phyloP scores from a whole-genome alignment of 805 yeast species.

The Hyphopichia homilentoma region DNA sequence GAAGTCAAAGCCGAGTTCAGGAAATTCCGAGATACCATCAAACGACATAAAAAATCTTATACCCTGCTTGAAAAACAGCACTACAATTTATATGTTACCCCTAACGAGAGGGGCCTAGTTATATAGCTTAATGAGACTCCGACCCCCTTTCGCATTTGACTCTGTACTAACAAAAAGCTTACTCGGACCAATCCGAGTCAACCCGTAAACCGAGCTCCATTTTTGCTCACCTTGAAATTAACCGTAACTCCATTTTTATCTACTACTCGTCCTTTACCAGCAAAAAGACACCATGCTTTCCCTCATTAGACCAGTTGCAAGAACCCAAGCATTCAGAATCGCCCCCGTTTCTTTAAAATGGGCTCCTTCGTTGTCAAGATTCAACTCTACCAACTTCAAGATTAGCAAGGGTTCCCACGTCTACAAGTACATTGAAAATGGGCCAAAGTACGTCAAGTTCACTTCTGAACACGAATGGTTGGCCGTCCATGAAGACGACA shows the following conservation, averaged over 20 bases:
- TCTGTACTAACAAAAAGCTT: no score
- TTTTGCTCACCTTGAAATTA: no score
- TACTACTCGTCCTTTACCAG: constrained; percentile 2
- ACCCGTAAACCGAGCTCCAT: no score
- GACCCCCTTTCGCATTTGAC: no score
- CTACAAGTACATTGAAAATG: constrained; percentile 34
- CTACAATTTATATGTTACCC: no score
- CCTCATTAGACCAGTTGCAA: neutral
- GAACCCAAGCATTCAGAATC: constrained; percentile 6
- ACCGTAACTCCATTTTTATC: no score
- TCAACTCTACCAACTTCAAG: constrained; percentile 30
- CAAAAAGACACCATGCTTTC: constrained; percentile 1
- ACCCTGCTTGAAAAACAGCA: no score
- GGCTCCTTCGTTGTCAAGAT: no score
- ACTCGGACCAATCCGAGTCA: no score
- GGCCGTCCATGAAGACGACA: constrained; percentile 77
- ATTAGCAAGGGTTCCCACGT: constrained; percentile 36
- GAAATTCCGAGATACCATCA: neutral
- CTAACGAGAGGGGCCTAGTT: no score
- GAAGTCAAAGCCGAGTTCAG: neutral
- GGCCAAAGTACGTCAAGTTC: constrained; percentile 56
- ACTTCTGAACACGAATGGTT: constrained; percentile 96
- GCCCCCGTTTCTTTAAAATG: no score
- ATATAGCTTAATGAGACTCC: no score
- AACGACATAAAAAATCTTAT: neutral